Conservation (phyloP, 2,329 filamentous ascomycete genomes). For the Aspergillus quadrilineatus region DNA sequence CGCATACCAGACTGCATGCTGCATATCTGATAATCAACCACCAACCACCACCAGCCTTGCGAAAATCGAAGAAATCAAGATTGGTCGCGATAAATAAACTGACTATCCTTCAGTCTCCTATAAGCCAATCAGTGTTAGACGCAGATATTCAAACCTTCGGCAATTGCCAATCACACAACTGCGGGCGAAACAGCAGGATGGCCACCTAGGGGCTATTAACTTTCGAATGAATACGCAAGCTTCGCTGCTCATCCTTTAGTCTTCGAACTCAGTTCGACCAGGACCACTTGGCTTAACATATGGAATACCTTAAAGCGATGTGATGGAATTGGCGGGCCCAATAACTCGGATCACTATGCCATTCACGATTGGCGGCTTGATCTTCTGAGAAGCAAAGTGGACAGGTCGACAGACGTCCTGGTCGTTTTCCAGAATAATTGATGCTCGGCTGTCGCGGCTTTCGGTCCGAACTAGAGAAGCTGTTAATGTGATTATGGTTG, state of each 20-base stretch:
- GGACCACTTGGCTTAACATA: not conserved
- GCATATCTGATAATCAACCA: not conserved
- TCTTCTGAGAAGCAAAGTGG: not conserved
- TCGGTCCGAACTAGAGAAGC: not conserved
- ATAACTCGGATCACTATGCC: not conserved
- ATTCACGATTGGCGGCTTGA: not conserved
- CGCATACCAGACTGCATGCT: not conserved
- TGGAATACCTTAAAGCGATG: not conserved
- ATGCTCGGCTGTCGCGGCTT: constrained; percentile 9
- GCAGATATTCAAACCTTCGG: not conserved
- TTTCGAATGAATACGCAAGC: not conserved
- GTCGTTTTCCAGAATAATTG: not conserved
- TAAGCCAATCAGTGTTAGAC: not conserved
- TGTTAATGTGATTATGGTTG: constrained; percentile 8
- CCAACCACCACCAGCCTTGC: not conserved
- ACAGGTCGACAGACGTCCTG: not conserved
- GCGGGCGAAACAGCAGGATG: too few species aligned
- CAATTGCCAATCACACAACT: not conserved
- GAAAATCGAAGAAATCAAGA: too few species aligned
- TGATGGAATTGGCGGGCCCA: not conserved
- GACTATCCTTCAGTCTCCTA: not conserved
- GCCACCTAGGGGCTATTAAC: not conserved
- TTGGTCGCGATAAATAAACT: not conserved
- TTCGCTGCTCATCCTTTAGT: not conserved
- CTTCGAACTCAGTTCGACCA: not conserved